Conservation (phyloP, 495 filamentous ascomycete species). For the Penicillium subrubescens region DNA sequence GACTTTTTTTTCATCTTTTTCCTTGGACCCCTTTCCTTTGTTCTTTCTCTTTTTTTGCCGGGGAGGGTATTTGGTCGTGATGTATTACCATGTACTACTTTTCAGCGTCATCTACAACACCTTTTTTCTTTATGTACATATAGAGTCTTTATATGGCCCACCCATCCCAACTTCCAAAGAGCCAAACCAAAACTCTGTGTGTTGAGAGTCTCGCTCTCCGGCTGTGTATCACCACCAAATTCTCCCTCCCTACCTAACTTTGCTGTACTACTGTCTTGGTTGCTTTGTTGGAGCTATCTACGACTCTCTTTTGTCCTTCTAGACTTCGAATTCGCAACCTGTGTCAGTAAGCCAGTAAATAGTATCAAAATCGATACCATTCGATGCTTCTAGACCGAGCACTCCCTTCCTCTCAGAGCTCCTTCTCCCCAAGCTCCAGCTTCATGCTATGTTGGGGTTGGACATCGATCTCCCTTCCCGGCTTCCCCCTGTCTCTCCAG, state of each 20-base stretch:
- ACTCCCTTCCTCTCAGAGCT: neutral
- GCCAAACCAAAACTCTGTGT: conserved; percentile 42
- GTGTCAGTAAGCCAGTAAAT: neutral
- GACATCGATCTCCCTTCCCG: neutral
- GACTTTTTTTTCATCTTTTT: conserved; percentile 9
- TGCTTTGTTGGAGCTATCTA: neutral
- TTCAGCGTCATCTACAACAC: conserved; percentile 42
- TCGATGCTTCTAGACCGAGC: neutral
- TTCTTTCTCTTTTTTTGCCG: conserved; percentile 27
- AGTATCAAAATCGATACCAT: neutral
- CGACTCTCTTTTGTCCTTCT: conserved; percentile 4
- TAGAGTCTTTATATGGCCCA: conserved; percentile 45
- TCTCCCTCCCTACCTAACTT: neutral
- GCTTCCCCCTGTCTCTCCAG: neutral
- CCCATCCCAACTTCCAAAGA: conserved; percentile 37
- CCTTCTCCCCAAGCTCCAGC: neutral
- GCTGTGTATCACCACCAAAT: conserved; percentile 23
- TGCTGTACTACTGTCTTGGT: neutral
- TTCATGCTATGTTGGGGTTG: neutral
- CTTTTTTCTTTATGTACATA: conserved; percentile 47
- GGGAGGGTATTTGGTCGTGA: conserved; percentile 41
- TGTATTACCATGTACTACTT: conserved; percentile 47
- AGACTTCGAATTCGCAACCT: neutral
- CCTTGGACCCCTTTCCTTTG: neutral
- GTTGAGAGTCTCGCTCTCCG: conserved; percentile 28